phyloP scores from a whole-genome alignment of 2,329 filamentous ascomycete genomes.

The Trichoderma endophyticum region DNA sequence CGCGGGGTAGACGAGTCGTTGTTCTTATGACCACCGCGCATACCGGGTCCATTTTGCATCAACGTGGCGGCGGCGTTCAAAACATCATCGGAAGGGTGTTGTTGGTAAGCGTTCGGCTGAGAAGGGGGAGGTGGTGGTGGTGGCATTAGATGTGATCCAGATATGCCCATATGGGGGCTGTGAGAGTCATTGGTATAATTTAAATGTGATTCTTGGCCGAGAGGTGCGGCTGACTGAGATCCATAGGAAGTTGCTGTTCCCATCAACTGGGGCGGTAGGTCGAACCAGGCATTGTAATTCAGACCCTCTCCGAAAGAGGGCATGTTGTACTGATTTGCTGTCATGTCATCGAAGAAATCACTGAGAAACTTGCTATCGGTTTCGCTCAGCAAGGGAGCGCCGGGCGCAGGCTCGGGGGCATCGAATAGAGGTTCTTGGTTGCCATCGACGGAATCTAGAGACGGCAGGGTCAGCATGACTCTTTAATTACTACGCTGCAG shows the following conservation, averaged over 20 bases:
- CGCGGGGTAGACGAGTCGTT: conserved; percentile 26
- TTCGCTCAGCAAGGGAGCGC: conserved; percentile 63
- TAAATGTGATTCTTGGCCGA: conserved; percentile 24
- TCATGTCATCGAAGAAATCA: conserved; percentile 55
- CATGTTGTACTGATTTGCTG: conserved; percentile 48
- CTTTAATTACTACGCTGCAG: not conserved
- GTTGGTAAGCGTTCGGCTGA: conserved; percentile 27
- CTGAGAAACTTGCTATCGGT: conserved; percentile 58
- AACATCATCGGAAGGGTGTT: conserved; percentile 50
- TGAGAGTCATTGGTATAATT: conserved; percentile 21
- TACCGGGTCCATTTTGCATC: conserved; percentile 42
- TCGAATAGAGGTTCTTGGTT: conserved; percentile 47
- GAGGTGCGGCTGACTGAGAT: conserved; percentile 40
- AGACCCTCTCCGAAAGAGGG: conserved; percentile 51
- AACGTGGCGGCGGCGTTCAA: conserved; percentile 54
- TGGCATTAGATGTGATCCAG: conserved; percentile 35
- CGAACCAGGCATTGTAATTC: conserved; percentile 52
- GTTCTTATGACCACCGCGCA: conserved; percentile 26
- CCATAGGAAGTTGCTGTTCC: conserved; percentile 63
- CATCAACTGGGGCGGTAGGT: conserved; percentile 63
- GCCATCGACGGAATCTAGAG: conserved; percentile 45
- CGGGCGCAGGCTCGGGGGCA: conserved; percentile 61
- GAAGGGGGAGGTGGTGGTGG: conserved; percentile 31
- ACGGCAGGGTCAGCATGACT: conserved; percentile 1
- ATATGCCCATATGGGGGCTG: conserved; percentile 20